Conservation (phyloP, 495 filamentous ascomycete species). For the Podospora pseudopauciseta region DNA sequence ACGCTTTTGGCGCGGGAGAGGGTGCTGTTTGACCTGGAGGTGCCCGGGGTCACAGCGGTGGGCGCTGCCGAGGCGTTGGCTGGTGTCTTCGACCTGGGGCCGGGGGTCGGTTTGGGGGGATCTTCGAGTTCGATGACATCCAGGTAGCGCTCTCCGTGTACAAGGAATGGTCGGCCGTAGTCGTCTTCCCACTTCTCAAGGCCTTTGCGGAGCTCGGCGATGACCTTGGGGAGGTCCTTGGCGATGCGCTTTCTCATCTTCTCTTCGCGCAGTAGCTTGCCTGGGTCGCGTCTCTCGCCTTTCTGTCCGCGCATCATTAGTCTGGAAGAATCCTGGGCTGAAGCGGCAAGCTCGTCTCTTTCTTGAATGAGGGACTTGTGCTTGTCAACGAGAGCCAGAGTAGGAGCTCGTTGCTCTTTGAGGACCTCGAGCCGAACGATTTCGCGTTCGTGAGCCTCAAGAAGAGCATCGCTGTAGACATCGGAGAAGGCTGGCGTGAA, state of each 20-base stretch:
- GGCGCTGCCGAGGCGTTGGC: conserved; percentile 50
- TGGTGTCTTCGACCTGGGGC: conserved; percentile 75
- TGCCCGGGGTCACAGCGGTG: conserved; percentile 28
- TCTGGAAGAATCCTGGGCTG: conserved; percentile 90
- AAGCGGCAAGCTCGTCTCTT: conserved; percentile 77
- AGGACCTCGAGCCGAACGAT: conserved; percentile 76
- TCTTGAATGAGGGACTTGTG: conserved; percentile 83
- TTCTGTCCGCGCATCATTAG: conserved; percentile 84
- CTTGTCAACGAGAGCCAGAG: conserved; percentile 74
- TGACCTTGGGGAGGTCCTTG: conserved; percentile 91
- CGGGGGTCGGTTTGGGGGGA: conserved; percentile 54
- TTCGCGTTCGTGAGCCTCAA: conserved; percentile 84
- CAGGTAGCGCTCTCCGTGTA: conserved; percentile 86
- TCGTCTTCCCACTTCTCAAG: conserved; percentile 92
- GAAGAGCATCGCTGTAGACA: conserved; percentile 83
- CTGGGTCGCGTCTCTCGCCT: conserved; percentile 87
- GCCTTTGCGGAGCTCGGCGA: conserved; percentile 72
- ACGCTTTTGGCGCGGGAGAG: conserved; percentile 38
- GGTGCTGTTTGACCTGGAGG: conserved; percentile 39
- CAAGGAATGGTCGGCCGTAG: conserved; percentile 85
- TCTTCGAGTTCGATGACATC: conserved; percentile 66
- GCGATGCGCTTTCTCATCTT: conserved; percentile 96
- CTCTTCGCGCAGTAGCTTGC: conserved; percentile 91
- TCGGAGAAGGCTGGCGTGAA: conserved; percentile 93
- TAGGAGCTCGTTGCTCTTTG: conserved; percentile 83